Evolutionary conservation across 2,329 filamentous ascomycete genomes (phyloP), one percentile per base, ranked within the genome.

Genomic region (Aureobasidium lini): DNA sequence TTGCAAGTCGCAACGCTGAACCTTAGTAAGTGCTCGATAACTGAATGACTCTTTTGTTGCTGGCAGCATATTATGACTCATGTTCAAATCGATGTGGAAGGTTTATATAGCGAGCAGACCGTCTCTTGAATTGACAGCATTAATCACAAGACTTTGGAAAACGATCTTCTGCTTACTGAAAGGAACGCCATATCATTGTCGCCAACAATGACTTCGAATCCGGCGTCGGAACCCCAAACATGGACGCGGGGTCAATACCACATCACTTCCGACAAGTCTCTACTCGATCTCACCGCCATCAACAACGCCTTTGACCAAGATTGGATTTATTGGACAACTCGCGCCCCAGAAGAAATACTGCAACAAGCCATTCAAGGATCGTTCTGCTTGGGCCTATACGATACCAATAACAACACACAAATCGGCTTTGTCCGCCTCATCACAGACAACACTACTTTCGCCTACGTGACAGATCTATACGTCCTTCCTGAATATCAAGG

Each of bases 391-490:
- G 43, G 48, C 13, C 23, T 50, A 8, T 50, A 36, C 18, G 10
- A 23, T 8, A n/a, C 3, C 8, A n/a, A 6, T 1, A 39, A 28
- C 9, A 15, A 13, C 3, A 29, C 43, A 10, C 43, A 46, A 31
- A 15, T 46, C 1, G 43, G 43, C 4, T 36, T 53, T 23, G 34
- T 18, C 13, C 49, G 49, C 23, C 16, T 46, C 10, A 28, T 53
- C 32, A 39, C 31, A 4, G 39, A 39, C 13, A 28, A 37, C 4
- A 28, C 29, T 10, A 53, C 49, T 2, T 39, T 53, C 18, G 49
- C 15, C 13, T 53, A 40, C n/a, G n/a, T 37, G 6, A 53, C 39
- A 31, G 49, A 37, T 15, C 15, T 53, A 80, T 53, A 67, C 76
- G 3, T 32, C 10, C 9, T 32, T 15, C 29, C 32, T 23, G 34